A percentile compares a stretch with the other conserved stretches of the same genome.
Conservation (phyloP, 495 filamentous ascomycete species). For the Penicillium alfredii region DNA sequence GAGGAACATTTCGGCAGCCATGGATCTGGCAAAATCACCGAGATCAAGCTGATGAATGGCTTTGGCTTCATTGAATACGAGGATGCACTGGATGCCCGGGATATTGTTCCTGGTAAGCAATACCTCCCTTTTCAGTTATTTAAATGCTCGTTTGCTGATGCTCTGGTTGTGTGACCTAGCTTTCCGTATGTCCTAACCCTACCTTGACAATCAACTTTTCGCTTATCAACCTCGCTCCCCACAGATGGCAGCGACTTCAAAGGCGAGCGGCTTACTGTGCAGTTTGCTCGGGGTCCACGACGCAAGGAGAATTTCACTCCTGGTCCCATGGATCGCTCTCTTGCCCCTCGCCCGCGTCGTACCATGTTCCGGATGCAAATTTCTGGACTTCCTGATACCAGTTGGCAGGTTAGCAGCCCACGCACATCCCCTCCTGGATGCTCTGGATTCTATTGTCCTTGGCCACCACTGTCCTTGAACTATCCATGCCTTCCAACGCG, state of each 20-base stretch:
- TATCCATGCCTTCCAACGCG: slow-evolving; percentile 10
- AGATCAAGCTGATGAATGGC: slow-evolving; percentile 99
- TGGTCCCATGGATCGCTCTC: slow-evolving; percentile 60
- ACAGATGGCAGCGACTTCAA: slow-evolving; percentile 97
- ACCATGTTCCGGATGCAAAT: slow-evolving; percentile 96
- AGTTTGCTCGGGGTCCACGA: slow-evolving; percentile 92
- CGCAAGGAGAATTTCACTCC: slow-evolving; percentile 73
- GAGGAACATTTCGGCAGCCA: slow-evolving; percentile 92
- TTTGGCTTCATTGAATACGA: slow-evolving; percentile 99
- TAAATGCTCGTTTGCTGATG: not conserved
- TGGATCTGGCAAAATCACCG: slow-evolving; percentile 93
- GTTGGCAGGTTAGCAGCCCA: slow-evolving; percentile 97
- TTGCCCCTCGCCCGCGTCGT: slow-evolving; percentile 82
- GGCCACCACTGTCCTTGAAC: slow-evolving; percentile 9
- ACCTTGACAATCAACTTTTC: slow-evolving; percentile 9
- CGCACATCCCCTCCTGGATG: slow-evolving; percentile 48
- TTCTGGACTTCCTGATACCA: slow-evolving; percentile 96
- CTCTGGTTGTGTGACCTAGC: slow-evolving; percentile 31
- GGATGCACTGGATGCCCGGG: slow-evolving; percentile 91
- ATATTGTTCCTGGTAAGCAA: slow-evolving; percentile 87
- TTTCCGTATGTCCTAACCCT: slow-evolving; percentile 44
- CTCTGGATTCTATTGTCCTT: slow-evolving; percentile 21
- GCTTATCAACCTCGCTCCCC: slow-evolving; percentile 14
- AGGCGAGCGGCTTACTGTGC: slow-evolving; percentile 91
- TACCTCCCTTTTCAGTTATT: not conserved